Conservation (phyloP, 495 filamentous ascomycete genomes). For the Penicillium pulvis region DNA sequence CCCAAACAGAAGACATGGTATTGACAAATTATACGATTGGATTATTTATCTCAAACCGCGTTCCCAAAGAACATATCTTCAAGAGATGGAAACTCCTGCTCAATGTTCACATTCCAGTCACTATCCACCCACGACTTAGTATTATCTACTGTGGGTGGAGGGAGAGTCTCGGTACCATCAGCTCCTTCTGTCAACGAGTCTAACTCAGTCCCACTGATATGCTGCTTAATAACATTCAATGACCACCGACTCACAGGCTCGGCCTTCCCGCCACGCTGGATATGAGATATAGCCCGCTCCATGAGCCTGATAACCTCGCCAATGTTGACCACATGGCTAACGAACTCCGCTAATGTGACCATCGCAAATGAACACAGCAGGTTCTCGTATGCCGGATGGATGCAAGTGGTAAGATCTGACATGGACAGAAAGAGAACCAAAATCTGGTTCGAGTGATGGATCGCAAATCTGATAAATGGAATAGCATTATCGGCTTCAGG, state of each 20-base stretch:
- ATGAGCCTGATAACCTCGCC: conserved; percentile 9
- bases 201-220: conserved; percentile 9
- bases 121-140: conserved; percentile 10
- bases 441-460: conserved; percentile 9
- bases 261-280: conserved; percentile 22
- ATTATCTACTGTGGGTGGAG: not conserved
- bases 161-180: not conserved
- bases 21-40: not conserved
- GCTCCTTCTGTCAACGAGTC: not conserved
- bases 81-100: conserved; percentile 23
- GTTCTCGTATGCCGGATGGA: conserved; percentile 23
- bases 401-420: conserved; percentile 20
- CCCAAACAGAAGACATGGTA: no score
- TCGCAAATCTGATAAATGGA: conserved; percentile 15
- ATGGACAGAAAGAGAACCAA: conserved; percentile 15
- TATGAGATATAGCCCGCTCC: conserved; percentile 22
- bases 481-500: not conserved
- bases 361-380: conserved; percentile 23
- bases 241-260: conserved; percentile 26
- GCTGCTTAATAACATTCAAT: conserved; percentile 19
- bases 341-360: conserved; percentile 22
- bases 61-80: conserved; percentile 25
- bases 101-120: conserved; percentile 14
- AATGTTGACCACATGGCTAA: conserved; percentile 9
- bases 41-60: conserved; percentile 1